phyloP scores from a whole-genome alignment of 2,329 filamentous ascomycete species.

The Ambrosiella beaveri region DNA sequence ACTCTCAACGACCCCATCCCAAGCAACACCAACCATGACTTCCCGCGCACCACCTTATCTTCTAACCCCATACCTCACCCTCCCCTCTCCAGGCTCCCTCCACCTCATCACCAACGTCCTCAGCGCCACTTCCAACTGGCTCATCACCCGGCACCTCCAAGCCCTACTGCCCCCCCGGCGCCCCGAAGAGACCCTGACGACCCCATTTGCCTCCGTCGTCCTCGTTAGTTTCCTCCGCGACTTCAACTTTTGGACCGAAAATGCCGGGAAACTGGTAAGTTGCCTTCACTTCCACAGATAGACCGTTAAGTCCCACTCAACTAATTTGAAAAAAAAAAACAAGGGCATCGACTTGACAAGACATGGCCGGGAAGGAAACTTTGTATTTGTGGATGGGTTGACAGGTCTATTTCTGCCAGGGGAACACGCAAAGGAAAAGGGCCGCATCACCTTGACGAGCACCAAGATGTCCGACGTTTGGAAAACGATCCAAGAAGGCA shows the following conservation, averaged over 20 bases:
- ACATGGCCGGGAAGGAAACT: constrained; percentile 37
- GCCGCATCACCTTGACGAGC: constrained; percentile 12
- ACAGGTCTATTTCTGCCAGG: constrained; percentile 32
- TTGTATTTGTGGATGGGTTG: constrained; percentile 63
- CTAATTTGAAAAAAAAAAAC: background rate
- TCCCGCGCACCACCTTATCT: constrained; percentile 38
- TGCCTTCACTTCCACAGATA: background rate
- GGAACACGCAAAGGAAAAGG: constrained; percentile 8
- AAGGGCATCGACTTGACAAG: constrained; percentile 56
- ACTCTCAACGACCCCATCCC: background rate
- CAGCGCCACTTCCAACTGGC: constrained; percentile 48
- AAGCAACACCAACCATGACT: constrained; percentile 21
- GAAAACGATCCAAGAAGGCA: constrained; percentile 23
- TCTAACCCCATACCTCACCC: constrained; percentile 44
- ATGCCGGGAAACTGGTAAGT: constrained; percentile 46
- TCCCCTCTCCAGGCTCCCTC: constrained; percentile 41
- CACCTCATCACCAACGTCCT: constrained; percentile 52
- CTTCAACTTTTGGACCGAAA: constrained; percentile 59
- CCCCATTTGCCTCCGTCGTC: constrained; percentile 37
- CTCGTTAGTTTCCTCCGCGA: constrained; percentile 73
- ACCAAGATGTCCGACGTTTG: constrained; percentile 21
- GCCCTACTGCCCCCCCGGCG: constrained; percentile 22
- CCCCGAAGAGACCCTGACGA: background rate
- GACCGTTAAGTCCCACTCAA: background rate
- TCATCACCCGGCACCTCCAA: constrained; percentile 39